Percentiles rank a stretch among this genome's conserved stretches.
Conservation (phyloP, 2,329 filamentous ascomycete species). For the Sordariomycetes sp. region DNA sequence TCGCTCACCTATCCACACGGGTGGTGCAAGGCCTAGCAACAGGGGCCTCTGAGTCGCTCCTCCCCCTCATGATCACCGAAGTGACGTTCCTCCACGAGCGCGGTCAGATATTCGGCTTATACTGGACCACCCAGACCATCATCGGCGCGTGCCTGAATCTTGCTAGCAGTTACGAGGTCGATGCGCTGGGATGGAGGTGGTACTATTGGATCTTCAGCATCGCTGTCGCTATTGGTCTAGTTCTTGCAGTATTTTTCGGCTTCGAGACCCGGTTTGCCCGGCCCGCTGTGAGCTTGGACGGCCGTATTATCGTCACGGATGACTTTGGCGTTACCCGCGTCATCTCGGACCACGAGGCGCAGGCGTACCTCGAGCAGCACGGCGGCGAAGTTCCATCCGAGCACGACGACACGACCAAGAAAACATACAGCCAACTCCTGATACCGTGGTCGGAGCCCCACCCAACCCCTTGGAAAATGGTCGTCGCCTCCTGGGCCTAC, state of each 20-base stretch:
- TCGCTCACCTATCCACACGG: constrained; percentile 20
- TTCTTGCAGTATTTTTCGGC: constrained; percentile 21
- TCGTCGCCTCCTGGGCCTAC: constrained; percentile 7
- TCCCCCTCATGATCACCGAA: constrained; percentile 23
- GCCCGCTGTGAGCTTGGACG: constrained; percentile 16
- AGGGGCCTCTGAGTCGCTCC: constrained; percentile 23
- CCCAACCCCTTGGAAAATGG: constrained; percentile 7
- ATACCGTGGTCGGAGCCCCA: constrained; percentile 12
- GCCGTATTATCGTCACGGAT: constrained; percentile 20
- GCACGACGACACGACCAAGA: background rate
- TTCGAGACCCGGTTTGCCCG: constrained; percentile 25
- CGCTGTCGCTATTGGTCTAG: constrained; percentile 16
- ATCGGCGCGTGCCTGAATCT: constrained; percentile 18
- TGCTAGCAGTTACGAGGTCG: constrained; percentile 19
- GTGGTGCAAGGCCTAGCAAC: constrained; percentile 21
- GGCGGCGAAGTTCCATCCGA: background rate
- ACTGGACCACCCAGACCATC: constrained; percentile 23
- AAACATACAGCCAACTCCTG: constrained; percentile 15
- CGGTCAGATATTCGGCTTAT: constrained; percentile 19
- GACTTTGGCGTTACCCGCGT: constrained; percentile 21
- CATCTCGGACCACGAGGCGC: constrained; percentile 16
- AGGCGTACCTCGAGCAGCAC: constrained; percentile 9
- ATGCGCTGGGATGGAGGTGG: constrained; percentile 22
- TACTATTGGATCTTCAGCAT: constrained; percentile 25
- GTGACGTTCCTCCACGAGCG: constrained; percentile 25